phyloP scores from a whole-genome alignment of 805 yeast genomes.

The Suhomyces canberraensis region DNA sequence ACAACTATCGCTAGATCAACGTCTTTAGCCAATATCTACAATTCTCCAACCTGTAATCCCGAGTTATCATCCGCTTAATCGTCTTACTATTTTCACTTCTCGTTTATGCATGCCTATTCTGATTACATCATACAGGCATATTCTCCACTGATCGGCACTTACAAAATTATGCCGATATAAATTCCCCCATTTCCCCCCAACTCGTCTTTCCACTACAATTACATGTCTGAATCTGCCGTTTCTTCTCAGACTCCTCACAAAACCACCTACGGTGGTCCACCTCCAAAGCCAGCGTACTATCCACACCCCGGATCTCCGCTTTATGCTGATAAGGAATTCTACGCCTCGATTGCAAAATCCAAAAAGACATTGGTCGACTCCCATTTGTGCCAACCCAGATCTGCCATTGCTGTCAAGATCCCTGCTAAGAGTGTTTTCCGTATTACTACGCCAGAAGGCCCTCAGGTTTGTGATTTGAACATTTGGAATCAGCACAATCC shows the following conservation, averaged over 20 bases:
- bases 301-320: conserved; percentile 54
- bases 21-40: too few relatives aligned
- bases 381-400: conserved; percentile 48
- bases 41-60: too few relatives aligned
- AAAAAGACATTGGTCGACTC: conserved; percentile 41
- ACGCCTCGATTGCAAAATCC: conserved; percentile 43
- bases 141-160: too few relatives aligned
- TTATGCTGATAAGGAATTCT: conserved; percentile 48
- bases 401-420: conserved; percentile 62
- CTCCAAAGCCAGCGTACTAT: conserved; percentile 55
- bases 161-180: too few relatives aligned
- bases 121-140: too few relatives aligned
- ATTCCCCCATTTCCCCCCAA: background rate
- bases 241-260: conserved; percentile 32
- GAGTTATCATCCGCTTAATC: too few relatives aligned
- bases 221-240: too few relatives aligned
- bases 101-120: too few relatives aligned
- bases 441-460: conserved; percentile 63
- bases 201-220: background rate
- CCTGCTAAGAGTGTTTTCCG: conserved; percentile 59
- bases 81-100: too few relatives aligned
- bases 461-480: conserved; percentile 69
- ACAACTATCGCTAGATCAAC: too few relatives aligned
- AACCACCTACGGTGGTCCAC: conserved; percentile 33
- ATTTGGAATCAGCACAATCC: conserved; percentile 62